Conservation (phyloP, 1,139 yeast species). For the Petasospora fabianii region DNA sequence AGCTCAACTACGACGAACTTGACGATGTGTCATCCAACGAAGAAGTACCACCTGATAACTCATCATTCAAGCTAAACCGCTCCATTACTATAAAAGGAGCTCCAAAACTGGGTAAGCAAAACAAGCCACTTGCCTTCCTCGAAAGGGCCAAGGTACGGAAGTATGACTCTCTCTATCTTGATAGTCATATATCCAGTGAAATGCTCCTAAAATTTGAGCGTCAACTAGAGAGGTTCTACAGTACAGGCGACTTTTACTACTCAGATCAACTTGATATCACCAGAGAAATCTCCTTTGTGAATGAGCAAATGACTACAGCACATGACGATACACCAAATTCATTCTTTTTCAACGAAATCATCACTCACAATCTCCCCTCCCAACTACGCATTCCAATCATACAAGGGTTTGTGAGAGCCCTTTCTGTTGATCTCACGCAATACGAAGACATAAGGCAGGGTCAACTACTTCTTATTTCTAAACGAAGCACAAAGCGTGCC, state of each 20-base stretch:
- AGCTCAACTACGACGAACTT: constrained; percentile 8
- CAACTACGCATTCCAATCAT: constrained; percentile 29
- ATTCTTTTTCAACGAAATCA: constrained; percentile 32
- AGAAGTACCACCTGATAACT: constrained; percentile 3
- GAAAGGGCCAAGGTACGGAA: constrained; percentile 12
- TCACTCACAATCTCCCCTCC: constrained; percentile 25
- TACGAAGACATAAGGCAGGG: constrained; percentile 13
- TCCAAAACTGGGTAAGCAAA: constrained; percentile 1
- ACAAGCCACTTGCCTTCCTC: constrained; percentile 4
- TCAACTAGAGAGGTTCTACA: constrained; percentile 18
- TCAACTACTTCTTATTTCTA: constrained; percentile 31
- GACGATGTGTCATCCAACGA: constrained; percentile 5
- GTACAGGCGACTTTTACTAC: constrained; percentile 24
- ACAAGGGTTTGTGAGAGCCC: constrained; percentile 35
- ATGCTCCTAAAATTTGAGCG: constrained; percentile 24
- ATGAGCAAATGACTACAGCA: constrained; percentile 8
- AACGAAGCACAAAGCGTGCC: constrained; percentile 37
- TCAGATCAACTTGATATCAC: constrained; percentile 23
- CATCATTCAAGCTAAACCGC: constrained; percentile 21
- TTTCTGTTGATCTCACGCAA: constrained; percentile 16
- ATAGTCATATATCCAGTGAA: constrained; percentile 15
- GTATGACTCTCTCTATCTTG: constrained; percentile 2
- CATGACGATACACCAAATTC: constrained; percentile 15
- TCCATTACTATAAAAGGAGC: constrained; percentile 20
- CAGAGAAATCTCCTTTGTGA: constrained; percentile 12